Conservation (phyloP, 2,329 filamentous ascomycete genomes). For the Verticillium dahliae region DNA sequence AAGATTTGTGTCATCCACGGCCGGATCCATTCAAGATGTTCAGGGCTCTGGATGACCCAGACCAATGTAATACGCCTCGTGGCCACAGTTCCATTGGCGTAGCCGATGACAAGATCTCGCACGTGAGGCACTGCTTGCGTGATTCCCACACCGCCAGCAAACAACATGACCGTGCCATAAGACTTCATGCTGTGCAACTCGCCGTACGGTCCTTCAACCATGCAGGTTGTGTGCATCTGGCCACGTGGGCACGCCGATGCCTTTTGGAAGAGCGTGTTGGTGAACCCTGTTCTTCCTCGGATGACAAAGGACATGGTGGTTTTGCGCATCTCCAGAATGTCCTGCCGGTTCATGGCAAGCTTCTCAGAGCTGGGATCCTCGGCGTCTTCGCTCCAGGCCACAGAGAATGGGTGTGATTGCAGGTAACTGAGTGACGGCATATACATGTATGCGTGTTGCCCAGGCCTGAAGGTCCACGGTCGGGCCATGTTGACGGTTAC, state of each 20-base stretch:
- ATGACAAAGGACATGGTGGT: constrained; percentile 66
- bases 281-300: constrained; percentile 68
- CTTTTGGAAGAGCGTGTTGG: constrained; percentile 60
- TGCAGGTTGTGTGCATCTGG: constrained; percentile 55
- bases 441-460: constrained; percentile 76
- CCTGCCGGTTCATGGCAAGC: constrained; percentile 52
- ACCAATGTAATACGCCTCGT: constrained; percentile 67
- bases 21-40: constrained; percentile 77
- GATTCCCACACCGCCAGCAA: constrained; percentile 75
- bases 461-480: constrained; percentile 69
- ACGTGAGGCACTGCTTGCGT: constrained; percentile 74
- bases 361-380: constrained; percentile 44
- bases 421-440: constrained; percentile 65
- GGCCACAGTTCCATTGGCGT: constrained; percentile 61
- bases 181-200: constrained; percentile 64
- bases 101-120: constrained; percentile 63
- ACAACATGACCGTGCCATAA: constrained; percentile 72
- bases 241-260: constrained; percentile 56
- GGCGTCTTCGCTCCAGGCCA: constrained; percentile 69
- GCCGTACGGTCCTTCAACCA: constrained; percentile 73
- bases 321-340: constrained; percentile 53
- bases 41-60: constrained; percentile 73
- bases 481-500: constrained; percentile 69
- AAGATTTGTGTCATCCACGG: constrained; percentile 80
- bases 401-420: constrained; percentile 74